phyloP scores from a whole-genome alignment of 2,329 filamentous ascomycete genomes.

The Epichloe elymi region DNA sequence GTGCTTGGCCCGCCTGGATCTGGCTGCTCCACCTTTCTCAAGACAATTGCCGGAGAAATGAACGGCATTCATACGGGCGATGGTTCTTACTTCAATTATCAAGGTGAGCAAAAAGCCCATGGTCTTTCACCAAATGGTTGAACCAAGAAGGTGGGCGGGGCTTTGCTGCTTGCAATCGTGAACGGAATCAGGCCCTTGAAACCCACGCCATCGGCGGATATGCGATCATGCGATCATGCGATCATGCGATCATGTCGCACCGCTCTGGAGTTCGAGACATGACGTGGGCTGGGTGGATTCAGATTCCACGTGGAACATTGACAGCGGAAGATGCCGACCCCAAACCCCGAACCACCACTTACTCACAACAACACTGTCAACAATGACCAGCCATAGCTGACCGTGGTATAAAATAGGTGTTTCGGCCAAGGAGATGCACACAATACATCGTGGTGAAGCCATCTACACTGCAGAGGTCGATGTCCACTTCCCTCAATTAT shows the following conservation, averaged over 20 bases:
- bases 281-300: conserved; percentile 2
- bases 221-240: neutral
- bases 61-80: conserved; percentile 65
- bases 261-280: neutral
- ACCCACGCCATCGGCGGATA: neutral
- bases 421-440: conserved; percentile 61
- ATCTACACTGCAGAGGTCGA: conserved; percentile 82
- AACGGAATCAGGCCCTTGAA: conserved; percentile 1
- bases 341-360: neutral
- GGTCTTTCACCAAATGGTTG: neutral
- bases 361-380: neutral
- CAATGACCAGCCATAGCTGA: conserved; percentile 2
- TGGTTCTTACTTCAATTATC: conserved; percentile 67
- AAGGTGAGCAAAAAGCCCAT: conserved; percentile 35
- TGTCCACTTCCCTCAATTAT: conserved; percentile 65
- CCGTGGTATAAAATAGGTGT: conserved; percentile 32
- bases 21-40: conserved; percentile 77
- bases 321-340: conserved; percentile 5
- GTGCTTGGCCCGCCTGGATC: conserved; percentile 58
- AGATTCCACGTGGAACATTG: neutral
- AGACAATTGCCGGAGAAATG: conserved; percentile 72
- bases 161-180: neutral
- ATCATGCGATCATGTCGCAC: neutral
- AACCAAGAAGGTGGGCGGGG: neutral
- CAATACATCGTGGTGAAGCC: conserved; percentile 66